Conservation (phyloP, 192 early-diverging fungal species). For the Linnemannia schmuckeri region DNA sequence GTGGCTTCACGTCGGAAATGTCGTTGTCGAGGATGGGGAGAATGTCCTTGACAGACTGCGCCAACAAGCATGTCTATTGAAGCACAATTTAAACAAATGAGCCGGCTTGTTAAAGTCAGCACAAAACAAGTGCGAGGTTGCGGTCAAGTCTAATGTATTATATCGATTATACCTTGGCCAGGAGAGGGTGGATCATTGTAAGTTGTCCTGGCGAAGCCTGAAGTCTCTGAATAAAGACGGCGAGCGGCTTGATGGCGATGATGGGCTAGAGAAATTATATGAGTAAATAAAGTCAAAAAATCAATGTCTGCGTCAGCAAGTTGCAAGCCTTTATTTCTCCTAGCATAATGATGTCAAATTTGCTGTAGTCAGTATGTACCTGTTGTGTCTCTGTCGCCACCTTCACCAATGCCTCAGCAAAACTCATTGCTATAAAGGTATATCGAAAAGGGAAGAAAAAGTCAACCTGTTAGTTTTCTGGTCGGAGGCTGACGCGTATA, state of each 20-base stretch:
- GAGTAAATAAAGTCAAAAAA: not conserved
- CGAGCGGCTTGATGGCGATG: slow-evolving; percentile 53
- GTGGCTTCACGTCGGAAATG: slow-evolving; percentile 63
- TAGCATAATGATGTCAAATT: not conserved
- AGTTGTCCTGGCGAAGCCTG: slow-evolving; percentile 47
- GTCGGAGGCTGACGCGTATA: not conserved
- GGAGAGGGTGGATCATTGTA: slow-evolving; percentile 60
- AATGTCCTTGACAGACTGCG: slow-evolving; percentile 64
- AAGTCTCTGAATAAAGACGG: slow-evolving; percentile 55
- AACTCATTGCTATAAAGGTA: slow-evolving; percentile 45
- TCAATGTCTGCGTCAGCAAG: not conserved
- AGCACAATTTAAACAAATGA: not conserved
- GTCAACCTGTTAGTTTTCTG: not conserved
- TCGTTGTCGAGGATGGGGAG: slow-evolving; percentile 63
- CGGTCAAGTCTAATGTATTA: not conserved
- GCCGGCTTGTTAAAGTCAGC: not conserved
- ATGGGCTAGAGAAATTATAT: slow-evolving; percentile 46
- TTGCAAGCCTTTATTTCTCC: not conserved
- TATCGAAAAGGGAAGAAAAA: not conserved
- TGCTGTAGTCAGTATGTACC: slow-evolving; percentile 21
- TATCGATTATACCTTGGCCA: slow-evolving; percentile 52
- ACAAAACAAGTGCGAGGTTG: not conserved
- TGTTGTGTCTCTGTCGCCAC: slow-evolving; percentile 49
- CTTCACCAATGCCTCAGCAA: slow-evolving; percentile 56
- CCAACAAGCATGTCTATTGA: slow-evolving; percentile 60